phyloP scores from a whole-genome alignment of 2,329 filamentous ascomycete genomes.

The Capronia coronata region DNA sequence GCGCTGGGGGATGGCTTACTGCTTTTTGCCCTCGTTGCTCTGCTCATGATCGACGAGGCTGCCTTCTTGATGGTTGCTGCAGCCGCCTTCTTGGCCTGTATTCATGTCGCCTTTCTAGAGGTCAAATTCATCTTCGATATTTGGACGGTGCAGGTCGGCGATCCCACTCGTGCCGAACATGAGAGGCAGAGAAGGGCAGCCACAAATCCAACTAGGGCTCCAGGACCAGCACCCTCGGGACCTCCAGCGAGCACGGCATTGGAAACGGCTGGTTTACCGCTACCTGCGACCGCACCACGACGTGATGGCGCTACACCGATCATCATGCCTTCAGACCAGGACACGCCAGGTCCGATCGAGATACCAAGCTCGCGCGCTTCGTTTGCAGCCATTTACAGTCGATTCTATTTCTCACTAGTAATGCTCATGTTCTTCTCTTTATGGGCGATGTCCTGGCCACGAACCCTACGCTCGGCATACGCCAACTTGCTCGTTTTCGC shows the following conservation, averaged over 20 bases:
- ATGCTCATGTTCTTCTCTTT: slow-evolving; percentile 53
- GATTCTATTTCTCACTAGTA: slow-evolving; percentile 56
- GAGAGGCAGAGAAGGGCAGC: slow-evolving; percentile 30
- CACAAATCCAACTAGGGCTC: slow-evolving; percentile 6
- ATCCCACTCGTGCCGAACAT: slow-evolving; percentile 43
- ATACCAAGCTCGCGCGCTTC: slow-evolving; percentile 39
- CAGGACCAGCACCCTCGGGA: neutral
- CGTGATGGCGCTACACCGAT: slow-evolving; percentile 48
- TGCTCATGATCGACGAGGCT: slow-evolving; percentile 51
- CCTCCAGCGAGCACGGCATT: slow-evolving; percentile 5
- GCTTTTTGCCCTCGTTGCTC: slow-evolving; percentile 47
- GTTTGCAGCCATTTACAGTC: slow-evolving; percentile 54
- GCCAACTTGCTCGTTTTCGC: slow-evolving; percentile 59
- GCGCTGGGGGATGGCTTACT: slow-evolving; percentile 56
- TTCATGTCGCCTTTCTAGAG: slow-evolving; percentile 56
- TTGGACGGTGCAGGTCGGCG: slow-evolving; percentile 54
- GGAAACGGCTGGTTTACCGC: slow-evolving; percentile 38
- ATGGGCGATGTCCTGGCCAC: slow-evolving; percentile 53
- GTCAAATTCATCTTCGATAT: slow-evolving; percentile 62
- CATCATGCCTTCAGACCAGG: slow-evolving; percentile 56
- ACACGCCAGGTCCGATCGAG: slow-evolving; percentile 31
- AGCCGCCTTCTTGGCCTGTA: slow-evolving; percentile 53
- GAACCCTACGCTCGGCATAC: slow-evolving; percentile 48
- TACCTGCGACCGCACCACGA: slow-evolving; percentile 45
- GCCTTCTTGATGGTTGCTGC: slow-evolving; percentile 52